Percentiles rank a stretch among this genome's conserved stretches.
Conservation (phyloP, 352 stramenopile genomes). For the Pythium brassicae region DNA sequence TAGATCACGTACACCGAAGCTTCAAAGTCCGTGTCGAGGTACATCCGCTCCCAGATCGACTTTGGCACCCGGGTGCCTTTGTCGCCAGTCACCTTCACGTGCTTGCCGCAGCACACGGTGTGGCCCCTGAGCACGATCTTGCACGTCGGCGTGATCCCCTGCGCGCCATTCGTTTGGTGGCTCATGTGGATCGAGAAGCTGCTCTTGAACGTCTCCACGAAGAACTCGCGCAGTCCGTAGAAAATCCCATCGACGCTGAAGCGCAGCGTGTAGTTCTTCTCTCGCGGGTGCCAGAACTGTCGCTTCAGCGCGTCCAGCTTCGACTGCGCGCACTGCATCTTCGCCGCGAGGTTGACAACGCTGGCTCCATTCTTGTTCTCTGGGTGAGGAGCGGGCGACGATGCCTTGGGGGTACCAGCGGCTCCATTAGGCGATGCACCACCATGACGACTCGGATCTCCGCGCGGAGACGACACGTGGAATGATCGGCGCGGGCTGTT, state of each 20-base stretch:
- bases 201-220: slow-evolving; percentile 55
- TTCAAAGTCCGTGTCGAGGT: slow-evolving; percentile 67
- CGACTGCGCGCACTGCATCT: slow-evolving; percentile 57
- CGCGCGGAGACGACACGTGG: slow-evolving; percentile 9
- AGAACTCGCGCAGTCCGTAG: slow-evolving; percentile 70
- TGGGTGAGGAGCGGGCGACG: neutral
- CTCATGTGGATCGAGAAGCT: slow-evolving; percentile 56
- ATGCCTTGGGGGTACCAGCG: neutral
- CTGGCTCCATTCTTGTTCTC: slow-evolving; percentile 30
- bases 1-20: slow-evolving; percentile 56
- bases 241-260: slow-evolving; percentile 81
- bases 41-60: slow-evolving; percentile 76
- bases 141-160: slow-evolving; percentile 59
- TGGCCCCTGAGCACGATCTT: slow-evolving; percentile 62
- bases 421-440: slow-evolving; percentile 1
- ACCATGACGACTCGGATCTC: neutral
- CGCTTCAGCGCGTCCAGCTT: slow-evolving; percentile 69
- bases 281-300: slow-evolving; percentile 62
- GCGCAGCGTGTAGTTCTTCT: slow-evolving; percentile 71
- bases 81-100: slow-evolving; percentile 74
- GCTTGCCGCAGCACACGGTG: slow-evolving; percentile 60
- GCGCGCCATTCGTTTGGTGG: slow-evolving; percentile 67
- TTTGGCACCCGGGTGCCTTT: slow-evolving; percentile 75
- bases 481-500: slow-evolving; percentile 19
- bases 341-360: slow-evolving; percentile 46